Evolutionary conservation across 768 basidiomycete genomes (phyloP), one percentile per base, ranked within the genome.

Genomic region (Naganishia vaughanmartiniae): DNA sequence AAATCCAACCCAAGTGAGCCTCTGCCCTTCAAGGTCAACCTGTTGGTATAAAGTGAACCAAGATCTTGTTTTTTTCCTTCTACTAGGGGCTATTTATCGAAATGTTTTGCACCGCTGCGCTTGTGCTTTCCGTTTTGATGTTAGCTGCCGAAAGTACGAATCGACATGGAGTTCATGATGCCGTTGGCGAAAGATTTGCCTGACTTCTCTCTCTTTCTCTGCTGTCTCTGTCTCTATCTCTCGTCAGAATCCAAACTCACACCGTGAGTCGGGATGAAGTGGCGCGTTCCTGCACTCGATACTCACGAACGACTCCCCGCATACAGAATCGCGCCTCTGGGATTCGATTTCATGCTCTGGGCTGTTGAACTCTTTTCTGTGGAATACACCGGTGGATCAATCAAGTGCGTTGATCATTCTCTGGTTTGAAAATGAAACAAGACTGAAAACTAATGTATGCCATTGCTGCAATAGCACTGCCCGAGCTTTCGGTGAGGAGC

Each of bases 61-160:
- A n/a, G n/a, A n/a, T n/a, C n/a, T n/a, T n/a, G n/a, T n/a, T n/a
- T n/a, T n/a, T n/a, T n/a, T n/a, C n/a, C n/a, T n/a, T n/a, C n/a
- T n/a, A n/a, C n/a, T n/a, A 78, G 63, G 79, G 77, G 9, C 66
- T 80, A 2, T 80, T 80, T 71, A 80, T 80, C 70, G 79, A 80
- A 58, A 78, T 78, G 77, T 80, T 80, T 73, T 74, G 75, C 11
- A 80, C 79, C 1, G 72, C 76, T 14, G 73, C 73, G 28, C 70
- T 80, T 54, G 74, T 76, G 0, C 60, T 80, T 14, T 72, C 73
- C 51, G 79, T 80, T 15, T 65, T 80, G 30, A 80, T 80, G 79
- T 66, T 78, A 21, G 79, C 79, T 66, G 79, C 79, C 57, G 79
- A 70, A 31, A 70, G 68, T 69, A 31, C 48, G 68, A 30, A 28